Conservation (phyloP, 208 protist genomes). For the Trypanosoma platydactyli region DNA sequence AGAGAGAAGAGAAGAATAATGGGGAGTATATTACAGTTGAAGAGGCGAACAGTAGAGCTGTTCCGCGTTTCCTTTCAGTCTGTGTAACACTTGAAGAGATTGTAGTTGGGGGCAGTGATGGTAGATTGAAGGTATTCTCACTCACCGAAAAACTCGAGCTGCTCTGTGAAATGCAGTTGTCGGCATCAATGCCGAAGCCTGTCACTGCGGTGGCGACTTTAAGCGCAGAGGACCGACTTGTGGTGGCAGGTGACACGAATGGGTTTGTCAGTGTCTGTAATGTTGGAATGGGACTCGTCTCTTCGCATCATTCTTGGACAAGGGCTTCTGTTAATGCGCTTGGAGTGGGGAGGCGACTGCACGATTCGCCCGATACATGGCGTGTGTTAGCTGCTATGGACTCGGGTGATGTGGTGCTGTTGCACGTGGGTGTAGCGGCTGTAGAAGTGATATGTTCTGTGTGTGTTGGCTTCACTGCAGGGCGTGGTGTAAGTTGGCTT, state of each 20-base stretch:
- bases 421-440: not conserved
- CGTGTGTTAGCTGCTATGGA: constrained; percentile 26
- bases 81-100: constrained; percentile 24
- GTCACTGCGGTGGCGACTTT: constrained; percentile 38
- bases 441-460: constrained; percentile 3
- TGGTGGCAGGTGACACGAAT: constrained; percentile 67
- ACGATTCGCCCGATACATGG: not conserved
- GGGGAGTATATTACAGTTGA: not conserved
- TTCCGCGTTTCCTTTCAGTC: constrained; percentile 63
- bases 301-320: constrained; percentile 23
- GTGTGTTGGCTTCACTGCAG: constrained; percentile 54
- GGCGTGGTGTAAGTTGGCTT: constrained; percentile 46
- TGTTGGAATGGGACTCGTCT: constrained; percentile 13
- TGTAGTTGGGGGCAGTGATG: constrained; percentile 72
- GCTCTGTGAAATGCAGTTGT: not conserved
- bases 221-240: constrained; percentile 7
- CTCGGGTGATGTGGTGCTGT: constrained; percentile 29
- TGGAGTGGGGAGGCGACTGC: constrained; percentile 5
- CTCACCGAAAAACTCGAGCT: not conserved
- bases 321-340: constrained; percentile 60
- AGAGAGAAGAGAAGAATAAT: not conserved
- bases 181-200: constrained; percentile 32
- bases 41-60: constrained; percentile 22
- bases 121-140: constrained; percentile 37
- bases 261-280: constrained; percentile 44